Percentiles rank a stretch among this genome's conserved stretches.
These are phyloP conservation scores for Xerocomus cyaneibrunnescens DNA, from an alignment of 1,284 basidiomycete genomes.

Conservation along the genomic window DNA sequence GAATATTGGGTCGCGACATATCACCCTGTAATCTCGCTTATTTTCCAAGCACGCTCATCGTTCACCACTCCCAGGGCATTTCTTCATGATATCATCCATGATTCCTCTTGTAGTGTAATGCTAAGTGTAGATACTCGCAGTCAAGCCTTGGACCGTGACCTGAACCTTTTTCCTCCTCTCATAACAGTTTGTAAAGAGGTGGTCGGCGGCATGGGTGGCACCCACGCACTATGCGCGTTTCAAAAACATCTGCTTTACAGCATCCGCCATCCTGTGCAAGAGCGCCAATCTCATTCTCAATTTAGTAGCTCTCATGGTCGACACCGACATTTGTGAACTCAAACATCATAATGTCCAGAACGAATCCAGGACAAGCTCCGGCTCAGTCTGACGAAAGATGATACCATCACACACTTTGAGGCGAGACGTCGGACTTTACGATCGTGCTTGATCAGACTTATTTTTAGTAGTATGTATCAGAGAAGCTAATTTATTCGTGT, in stretches of 20 bases:
- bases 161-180: constrained; percentile 96
- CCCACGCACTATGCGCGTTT: constrained; percentile 92
- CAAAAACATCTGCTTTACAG: constrained; percentile 95
- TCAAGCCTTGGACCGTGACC: constrained; percentile 98
- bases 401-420: constrained; percentile 97
- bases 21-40: constrained; percentile 34
- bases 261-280: constrained; percentile 93
- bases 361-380: constrained; percentile 97
- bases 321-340: constrained; percentile 98
- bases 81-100: constrained; percentile 70
- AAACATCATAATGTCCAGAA: constrained; percentile 84
- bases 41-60: constrained; percentile 6
- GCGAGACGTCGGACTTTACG: constrained; percentile 93
- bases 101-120: neutral
- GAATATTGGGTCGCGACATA: constrained; percentile 99
- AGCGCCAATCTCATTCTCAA: constrained; percentile 98
- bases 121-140: constrained; percentile 43
- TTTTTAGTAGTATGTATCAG: constrained; percentile 82
- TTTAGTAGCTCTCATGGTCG: constrained; percentile 95
- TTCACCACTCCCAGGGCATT: constrained; percentile 52
- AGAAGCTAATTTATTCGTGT: constrained; percentile 45
- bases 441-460: constrained; percentile 93
- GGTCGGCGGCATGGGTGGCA: constrained; percentile 99
- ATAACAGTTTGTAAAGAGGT: constrained; percentile 99
- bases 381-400: constrained; percentile 90